Evolutionary conservation across 2,329 filamentous ascomycete species (phyloP), one percentile per base, ranked within the genome.

Genomic region (Aspergillus awamori): DNA sequence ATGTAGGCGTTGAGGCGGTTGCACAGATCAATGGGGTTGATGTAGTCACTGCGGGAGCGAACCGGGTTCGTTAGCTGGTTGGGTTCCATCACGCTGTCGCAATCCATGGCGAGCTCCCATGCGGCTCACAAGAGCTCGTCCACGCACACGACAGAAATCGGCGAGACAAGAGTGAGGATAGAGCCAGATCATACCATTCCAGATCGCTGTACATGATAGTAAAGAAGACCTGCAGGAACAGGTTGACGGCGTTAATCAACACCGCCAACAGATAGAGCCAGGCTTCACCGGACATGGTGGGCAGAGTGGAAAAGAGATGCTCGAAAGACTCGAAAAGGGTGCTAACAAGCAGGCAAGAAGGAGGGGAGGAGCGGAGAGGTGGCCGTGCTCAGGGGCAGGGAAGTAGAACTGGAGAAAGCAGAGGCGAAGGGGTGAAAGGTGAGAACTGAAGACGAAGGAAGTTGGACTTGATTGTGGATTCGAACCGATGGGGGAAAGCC

Each of bases 201-300:
- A 99, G 82, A 86, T 99, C 95, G 81, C 92, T 97, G 83, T 98
- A 99, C 96, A 99, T 99, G 77, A 99, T 99, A 61, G 95, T 99
- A 84, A 99, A 99, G 87, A 99, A 99, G 73, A 99, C 95, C 84
- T 99, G 96, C 61, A 99, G 86, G 82, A 99, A 99, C 76, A 99
- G 87, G 85, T 99, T 99, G 87, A 99, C 93, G 83, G 95, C 95
- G 84, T 99, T 99, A 85, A 99, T 96, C 78, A 99, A 87, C 80
- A 99, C 96, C 82, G 94, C 89, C 81, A 99, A 86, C 74, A 99
- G 89, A 84, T 96, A 99, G 79, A 99, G 85, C 95, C 95, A 97
- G 79, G 93, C 93, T 87, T 97, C 93, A 80, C 93, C 93, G 75
- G 93, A 97, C 93, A 97, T 97, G 76, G 78, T 88, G 79, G 70